Evolutionary conservation across 2,329 filamentous ascomycete genomes (phyloP).

Genomic region (Fusarium burgessii): DNA sequence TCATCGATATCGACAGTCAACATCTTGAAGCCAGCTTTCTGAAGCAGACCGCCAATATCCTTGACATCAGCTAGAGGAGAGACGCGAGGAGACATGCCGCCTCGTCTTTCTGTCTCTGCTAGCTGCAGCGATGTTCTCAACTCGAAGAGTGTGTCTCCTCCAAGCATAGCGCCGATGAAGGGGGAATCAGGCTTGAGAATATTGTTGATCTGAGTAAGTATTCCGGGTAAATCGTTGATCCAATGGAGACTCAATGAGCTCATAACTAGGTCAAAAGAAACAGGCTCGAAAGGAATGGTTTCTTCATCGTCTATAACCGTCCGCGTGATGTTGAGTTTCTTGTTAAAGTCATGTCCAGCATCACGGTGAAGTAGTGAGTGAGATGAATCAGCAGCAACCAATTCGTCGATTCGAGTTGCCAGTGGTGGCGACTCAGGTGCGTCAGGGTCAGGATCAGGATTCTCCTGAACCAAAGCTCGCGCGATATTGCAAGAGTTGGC

Average conservation of each 20-base stretch:
- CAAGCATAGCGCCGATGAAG: slow-evolving; percentile 96
- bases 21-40: slow-evolving; percentile 92
- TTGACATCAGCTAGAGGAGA: slow-evolving; percentile 92
- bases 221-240: slow-evolving; percentile 94
- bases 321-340: slow-evolving; percentile 76
- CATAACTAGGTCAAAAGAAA: slow-evolving; percentile 88
- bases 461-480: slow-evolving; percentile 77
- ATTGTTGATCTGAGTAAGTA: slow-evolving; percentile 86
- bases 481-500: slow-evolving; percentile 97
- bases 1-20: slow-evolving; percentile 97
- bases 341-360: slow-evolving; percentile 78
- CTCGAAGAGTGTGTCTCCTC: slow-evolving; percentile 93
- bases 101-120: slow-evolving; percentile 88
- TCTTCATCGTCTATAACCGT: slow-evolving; percentile 82
- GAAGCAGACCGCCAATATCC: slow-evolving; percentile 88
- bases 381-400: slow-evolving; percentile 88
- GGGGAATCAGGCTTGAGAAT: slow-evolving; percentile 90
- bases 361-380: slow-evolving; percentile 84
- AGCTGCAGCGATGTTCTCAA: slow-evolving; percentile 93
- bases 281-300: slow-evolving; percentile 78
- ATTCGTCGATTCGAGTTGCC: slow-evolving; percentile 75
- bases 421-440: slow-evolving; percentile 74
- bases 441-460: slow-evolving; percentile 71
- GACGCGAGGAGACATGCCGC: slow-evolving; percentile 91
- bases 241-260: slow-evolving; percentile 93